phyloP scores from a whole-genome alignment of 495 filamentous ascomycete genomes.

The Thozetella sp. region DNA sequence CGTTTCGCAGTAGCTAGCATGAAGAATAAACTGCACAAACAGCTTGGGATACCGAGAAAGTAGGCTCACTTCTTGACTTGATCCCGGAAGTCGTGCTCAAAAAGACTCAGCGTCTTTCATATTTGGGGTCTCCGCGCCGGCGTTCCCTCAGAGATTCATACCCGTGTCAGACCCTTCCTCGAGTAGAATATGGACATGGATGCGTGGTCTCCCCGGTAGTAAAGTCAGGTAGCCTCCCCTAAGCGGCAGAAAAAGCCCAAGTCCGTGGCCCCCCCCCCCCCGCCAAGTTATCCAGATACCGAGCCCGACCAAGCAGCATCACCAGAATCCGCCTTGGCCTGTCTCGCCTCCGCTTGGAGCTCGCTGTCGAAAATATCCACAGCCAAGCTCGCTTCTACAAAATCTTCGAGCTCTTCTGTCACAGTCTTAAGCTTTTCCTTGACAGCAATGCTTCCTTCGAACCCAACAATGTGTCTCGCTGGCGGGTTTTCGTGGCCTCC shows the following conservation, averaged over 20 bases:
- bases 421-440: slow-evolving; percentile 97
- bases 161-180: too few relatives aligned
- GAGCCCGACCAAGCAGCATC: slow-evolving; percentile 7
- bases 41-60: too few relatives aligned
- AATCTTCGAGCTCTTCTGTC: slow-evolving; percentile 94
- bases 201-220: too few relatives aligned
- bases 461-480: slow-evolving; percentile 89
- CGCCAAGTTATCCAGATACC: neutral
- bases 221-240: neutral
- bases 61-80: too few relatives aligned
- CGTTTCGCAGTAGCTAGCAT: neutral
- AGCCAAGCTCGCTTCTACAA: slow-evolving; percentile 83
- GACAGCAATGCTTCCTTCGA: slow-evolving; percentile 84
- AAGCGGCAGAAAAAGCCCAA: neutral
- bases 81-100: too few relatives aligned
- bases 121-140: too few relatives aligned
- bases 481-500: slow-evolving; percentile 96
- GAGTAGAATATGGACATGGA: neutral
- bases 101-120: too few relatives aligned
- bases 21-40: too few relatives aligned
- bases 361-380: slow-evolving; percentile 73
- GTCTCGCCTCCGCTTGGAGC: slow-evolving; percentile 44
- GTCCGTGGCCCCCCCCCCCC: neutral
- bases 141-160: too few relatives aligned
- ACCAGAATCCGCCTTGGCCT: slow-evolving; percentile 22